These are phyloP conservation scores for Xylaria polymorpha DNA, from an alignment of 2,329 filamentous ascomycete genomes.

Conservation along the genomic window DNA sequence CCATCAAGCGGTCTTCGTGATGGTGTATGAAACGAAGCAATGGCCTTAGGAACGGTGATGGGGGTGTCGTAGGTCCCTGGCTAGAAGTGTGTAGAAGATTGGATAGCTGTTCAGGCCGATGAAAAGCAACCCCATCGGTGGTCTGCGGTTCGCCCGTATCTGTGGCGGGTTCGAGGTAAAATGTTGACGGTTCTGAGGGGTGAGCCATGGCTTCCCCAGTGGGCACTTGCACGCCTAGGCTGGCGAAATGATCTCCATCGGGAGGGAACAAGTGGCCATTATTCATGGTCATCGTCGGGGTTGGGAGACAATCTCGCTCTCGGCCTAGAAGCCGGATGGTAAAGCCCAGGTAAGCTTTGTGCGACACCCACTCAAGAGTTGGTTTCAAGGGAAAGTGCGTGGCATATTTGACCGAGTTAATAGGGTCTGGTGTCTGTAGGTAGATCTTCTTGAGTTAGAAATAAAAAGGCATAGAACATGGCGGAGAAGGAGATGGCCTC, in stretches of 20 bases:
- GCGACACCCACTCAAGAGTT: background rate
- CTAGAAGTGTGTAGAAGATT: background rate
- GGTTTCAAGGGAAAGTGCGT: background rate
- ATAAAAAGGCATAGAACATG: background rate
- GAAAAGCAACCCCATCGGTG: background rate
- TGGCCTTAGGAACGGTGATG: background rate
- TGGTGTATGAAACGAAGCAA: conserved; percentile 13
- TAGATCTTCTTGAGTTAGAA: background rate
- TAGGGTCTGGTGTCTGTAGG: background rate
- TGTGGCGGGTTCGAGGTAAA: background rate
- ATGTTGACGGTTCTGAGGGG: background rate
- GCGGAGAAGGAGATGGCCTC: background rate
- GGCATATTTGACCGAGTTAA: background rate
- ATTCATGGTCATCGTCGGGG: background rate
- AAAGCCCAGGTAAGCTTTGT: background rate
- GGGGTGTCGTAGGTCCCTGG: background rate
- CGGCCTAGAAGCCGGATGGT: conserved; percentile 15
- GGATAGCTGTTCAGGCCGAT: background rate
- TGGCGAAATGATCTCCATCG: background rate
- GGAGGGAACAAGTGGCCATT: background rate
- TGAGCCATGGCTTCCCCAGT: background rate
- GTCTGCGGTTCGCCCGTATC: background rate
- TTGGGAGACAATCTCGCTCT: too few species aligned
- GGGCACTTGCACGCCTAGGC: background rate
- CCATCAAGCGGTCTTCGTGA: conserved; percentile 21